phyloP scores from a whole-genome alignment of 2,329 filamentous ascomycete species.

The Chaetomiaceae sp. region DNA sequence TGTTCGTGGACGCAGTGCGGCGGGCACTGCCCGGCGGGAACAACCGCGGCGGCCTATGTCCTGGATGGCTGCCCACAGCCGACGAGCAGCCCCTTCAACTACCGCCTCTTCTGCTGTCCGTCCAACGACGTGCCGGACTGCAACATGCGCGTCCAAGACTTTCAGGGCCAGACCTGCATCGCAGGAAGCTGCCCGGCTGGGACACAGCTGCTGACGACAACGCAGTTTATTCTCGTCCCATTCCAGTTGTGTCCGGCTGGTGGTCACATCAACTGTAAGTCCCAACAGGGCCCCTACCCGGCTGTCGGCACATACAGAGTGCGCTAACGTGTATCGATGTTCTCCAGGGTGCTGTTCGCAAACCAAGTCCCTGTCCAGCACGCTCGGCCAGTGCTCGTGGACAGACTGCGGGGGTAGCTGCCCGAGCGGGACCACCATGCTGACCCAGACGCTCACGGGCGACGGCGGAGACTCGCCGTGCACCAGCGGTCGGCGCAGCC shows the following conservation, averaged over 20 bases:
- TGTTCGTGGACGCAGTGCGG: slow-evolving; percentile 5
- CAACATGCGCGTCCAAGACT: not conserved
- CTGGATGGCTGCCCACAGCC: slow-evolving; percentile 4
- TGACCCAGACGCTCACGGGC: slow-evolving; percentile 2
- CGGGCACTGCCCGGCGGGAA: not conserved
- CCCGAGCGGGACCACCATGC: not conserved
- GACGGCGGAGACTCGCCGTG: slow-evolving; percentile 4
- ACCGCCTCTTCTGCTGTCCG: slow-evolving; percentile 4
- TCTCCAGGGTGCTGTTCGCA: not conserved
- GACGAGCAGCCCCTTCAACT: not conserved
- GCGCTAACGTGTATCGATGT: not conserved
- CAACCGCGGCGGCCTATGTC: not conserved
- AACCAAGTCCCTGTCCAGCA: slow-evolving; percentile 1
- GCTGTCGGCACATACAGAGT: not conserved
- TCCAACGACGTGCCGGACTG: slow-evolving; percentile 4
- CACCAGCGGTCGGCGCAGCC: not conserved
- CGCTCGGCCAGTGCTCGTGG: slow-evolving; percentile 6
- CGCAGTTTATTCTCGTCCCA: slow-evolving; percentile 2
- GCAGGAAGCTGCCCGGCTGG: not conserved
- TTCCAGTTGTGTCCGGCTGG: not conserved
- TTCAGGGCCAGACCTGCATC: not conserved
- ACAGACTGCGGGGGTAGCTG: slow-evolving; percentile 5
- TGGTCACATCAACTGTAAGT: slow-evolving; percentile 8
- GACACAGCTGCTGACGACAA: slow-evolving; percentile 1
- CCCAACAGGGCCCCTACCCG: too few relatives aligned